Base-by-base conservation (phyloP, 768 basidiomycete genomes). In the Tulasnella sp. region DNA sequence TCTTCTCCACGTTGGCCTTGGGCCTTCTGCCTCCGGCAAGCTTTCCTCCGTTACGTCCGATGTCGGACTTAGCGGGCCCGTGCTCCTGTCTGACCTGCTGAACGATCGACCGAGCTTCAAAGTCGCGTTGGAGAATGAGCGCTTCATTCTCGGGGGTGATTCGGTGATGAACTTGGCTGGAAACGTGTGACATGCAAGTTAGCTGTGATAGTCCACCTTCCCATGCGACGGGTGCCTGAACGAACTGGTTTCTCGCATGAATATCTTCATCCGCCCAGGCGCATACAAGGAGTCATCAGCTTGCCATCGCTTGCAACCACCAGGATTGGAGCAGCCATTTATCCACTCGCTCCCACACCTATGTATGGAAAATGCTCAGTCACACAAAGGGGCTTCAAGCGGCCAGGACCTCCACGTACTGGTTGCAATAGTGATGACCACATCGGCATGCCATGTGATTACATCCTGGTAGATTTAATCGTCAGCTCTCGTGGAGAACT, bases 371-470 rank as follows among this genome's bases (percentile, higher is more conserved):
- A 22, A 48, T 54, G 40, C 41, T 75, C 46, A 28, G n/a, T 37
- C 12, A 75, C 54, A 8, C 34, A 48, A 48, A n/a, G 31, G 40
- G 1, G 8, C 12, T 44, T 16, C 1, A 44, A 37, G 20, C n/a
- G 16, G 16, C 7, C 28, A 44, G 9, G 31, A 28, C 40, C 46
- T 75, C 31, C 4, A 22, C 72, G 48, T 74, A 80, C 79, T 60
- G 64, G 42, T 80, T 69, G 72, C 79, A 80, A 48, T 75, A 80
- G 12, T 80, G 46, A 34, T 80, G 79, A 22, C 58, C 58, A 72
- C 79, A 80, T 20, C 46, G 44, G 37, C 79, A 80, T 12, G 79
- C 72, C 42, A 80, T 80, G 48, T 80, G 79, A 48, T 41, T 31
- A 41, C 79, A 80, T 41, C 79, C 79, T 80, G 41, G 8, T 41